Percentiles rank a stretch among this genome's conserved stretches.
These are phyloP conservation scores for Tolypocladium cylindrosporum DNA, from an alignment of 2,329 filamentous ascomycete genomes.

Conservation along the genomic window DNA sequence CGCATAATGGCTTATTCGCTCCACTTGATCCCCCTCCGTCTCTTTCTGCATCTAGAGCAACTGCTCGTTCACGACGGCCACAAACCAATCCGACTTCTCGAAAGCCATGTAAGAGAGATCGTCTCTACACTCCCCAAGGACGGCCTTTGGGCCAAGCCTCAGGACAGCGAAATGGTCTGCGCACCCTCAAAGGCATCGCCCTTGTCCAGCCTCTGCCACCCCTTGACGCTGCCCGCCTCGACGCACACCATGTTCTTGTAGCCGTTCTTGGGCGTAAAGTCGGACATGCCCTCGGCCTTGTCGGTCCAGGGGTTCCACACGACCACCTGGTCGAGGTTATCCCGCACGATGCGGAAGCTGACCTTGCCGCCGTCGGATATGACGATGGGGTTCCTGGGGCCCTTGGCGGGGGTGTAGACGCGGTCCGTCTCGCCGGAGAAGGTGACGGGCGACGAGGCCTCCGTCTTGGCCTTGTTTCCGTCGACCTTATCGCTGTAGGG, in stretches of 20 bases:
- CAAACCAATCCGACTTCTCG: neutral
- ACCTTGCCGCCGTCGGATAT: slow-evolving; percentile 55
- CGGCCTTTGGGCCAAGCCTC: slow-evolving; percentile 3
- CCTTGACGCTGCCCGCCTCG: slow-evolving; percentile 75
- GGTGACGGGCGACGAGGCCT: slow-evolving; percentile 50
- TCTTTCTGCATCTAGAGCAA: neutral
- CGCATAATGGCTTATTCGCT: neutral
- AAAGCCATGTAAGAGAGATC: neutral
- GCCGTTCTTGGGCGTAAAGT: slow-evolving; percentile 82
- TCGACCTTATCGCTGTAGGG: slow-evolving; percentile 80
- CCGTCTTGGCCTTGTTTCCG: slow-evolving; percentile 51
- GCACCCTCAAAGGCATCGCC: slow-evolving; percentile 58
- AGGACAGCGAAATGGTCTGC: slow-evolving; percentile 39
- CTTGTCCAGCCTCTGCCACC: slow-evolving; percentile 76
- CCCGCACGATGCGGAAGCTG: slow-evolving; percentile 64
- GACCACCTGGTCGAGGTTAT: slow-evolving; percentile 79
- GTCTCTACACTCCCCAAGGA: neutral
- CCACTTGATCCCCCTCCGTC: neutral
- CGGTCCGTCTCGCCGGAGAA: slow-evolving; percentile 79
- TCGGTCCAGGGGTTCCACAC: slow-evolving; percentile 97
- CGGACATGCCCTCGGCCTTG: slow-evolving; percentile 70
- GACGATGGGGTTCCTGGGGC: slow-evolving; percentile 45
- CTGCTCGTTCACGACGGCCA: neutral
- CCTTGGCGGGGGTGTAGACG: slow-evolving; percentile 65
- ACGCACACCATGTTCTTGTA: slow-evolving; percentile 93